Conservation (phyloP, 805 yeast species). For the Wickerhamiella sergipiensis region DNA sequence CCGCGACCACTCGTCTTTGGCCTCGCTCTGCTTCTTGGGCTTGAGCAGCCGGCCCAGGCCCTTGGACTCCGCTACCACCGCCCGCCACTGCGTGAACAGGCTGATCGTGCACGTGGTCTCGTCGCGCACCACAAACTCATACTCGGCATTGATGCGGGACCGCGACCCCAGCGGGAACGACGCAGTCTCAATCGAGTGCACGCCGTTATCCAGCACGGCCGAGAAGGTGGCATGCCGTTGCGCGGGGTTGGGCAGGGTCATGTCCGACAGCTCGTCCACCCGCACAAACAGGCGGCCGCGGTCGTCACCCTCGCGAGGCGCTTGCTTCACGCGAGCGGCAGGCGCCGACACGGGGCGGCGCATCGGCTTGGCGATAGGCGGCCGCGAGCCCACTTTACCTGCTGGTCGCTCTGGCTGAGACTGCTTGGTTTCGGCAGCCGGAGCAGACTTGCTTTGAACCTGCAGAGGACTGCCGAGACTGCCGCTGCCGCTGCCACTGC, state of each 20-base stretch:
- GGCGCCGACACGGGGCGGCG: neutral
- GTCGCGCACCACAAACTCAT: constrained; percentile 50
- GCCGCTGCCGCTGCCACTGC: neutral
- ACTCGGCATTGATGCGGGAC: constrained; percentile 48
- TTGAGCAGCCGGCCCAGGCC: neutral
- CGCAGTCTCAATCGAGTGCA: constrained; percentile 61
- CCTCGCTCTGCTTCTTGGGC: neutral
- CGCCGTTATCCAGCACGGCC: constrained; percentile 59
- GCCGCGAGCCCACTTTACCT: neutral
- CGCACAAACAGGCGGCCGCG: constrained; percentile 32
- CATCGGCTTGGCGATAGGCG: neutral
- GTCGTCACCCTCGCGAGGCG: constrained; percentile 20
- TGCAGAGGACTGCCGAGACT: neutral
- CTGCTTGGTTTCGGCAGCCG: neutral
- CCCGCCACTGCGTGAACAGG: constrained; percentile 21
- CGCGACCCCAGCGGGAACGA: constrained; percentile 25
- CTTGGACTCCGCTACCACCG: neutral
- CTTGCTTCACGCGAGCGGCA: neutral
- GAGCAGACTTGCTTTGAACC: neutral
- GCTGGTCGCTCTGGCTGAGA: neutral
- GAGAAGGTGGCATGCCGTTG: constrained; percentile 33
- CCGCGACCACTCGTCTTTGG: constrained; percentile 30
- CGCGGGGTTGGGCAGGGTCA: constrained; percentile 32
- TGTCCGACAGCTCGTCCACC: constrained; percentile 34
- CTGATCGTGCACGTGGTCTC: constrained; percentile 48